These are phyloP conservation scores for Mycena maculata DNA, from an alignment of 768 basidiomycete genomes.

Conservation along the genomic window DNA sequence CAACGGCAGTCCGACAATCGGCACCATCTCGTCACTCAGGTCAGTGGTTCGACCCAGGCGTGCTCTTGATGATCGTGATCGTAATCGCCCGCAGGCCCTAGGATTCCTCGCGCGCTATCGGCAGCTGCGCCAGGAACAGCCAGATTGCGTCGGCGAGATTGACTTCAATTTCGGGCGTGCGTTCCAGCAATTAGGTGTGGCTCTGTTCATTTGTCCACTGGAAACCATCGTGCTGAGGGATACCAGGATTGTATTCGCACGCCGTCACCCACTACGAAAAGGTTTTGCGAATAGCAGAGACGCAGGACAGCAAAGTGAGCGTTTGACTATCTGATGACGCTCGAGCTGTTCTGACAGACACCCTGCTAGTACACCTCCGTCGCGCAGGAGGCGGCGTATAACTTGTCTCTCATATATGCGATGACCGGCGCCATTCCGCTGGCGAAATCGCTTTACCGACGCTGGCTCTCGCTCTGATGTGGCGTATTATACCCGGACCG, in stretches of 20 bases:
- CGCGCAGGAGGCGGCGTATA: slow-evolving; percentile 74
- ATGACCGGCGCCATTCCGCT: slow-evolving; percentile 65
- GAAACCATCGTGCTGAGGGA: background rate
- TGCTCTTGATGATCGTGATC: no score
- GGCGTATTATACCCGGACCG: slow-evolving; percentile 60
- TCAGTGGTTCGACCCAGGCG: no score
- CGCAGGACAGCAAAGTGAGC: slow-evolving; percentile 38
- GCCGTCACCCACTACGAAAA: slow-evolving; percentile 75
- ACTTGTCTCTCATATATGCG: slow-evolving; percentile 72
- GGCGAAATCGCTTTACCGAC: slow-evolving; percentile 64
- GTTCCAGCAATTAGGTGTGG: slow-evolving; percentile 19
- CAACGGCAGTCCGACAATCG: slow-evolving; percentile 95
- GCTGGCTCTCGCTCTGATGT: slow-evolving; percentile 68
- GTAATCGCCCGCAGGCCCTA: slow-evolving; percentile 49
- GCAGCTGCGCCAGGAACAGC: slow-evolving; percentile 12
- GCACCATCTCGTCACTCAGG: slow-evolving; percentile 87
- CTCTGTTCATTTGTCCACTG: background rate
- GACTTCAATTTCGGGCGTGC: slow-evolving; percentile 23
- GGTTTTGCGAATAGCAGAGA: slow-evolving; percentile 60
- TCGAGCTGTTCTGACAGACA: slow-evolving; percentile 58
- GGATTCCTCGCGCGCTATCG: slow-evolving; percentile 71
- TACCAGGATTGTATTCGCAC: slow-evolving; percentile 68
- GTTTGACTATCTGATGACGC: background rate
- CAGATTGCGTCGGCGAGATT: slow-evolving; percentile 12
- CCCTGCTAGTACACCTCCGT: slow-evolving; percentile 56